Percentiles rank a stretch among this genome's conserved stretches.
These are phyloP conservation scores for Colletotrichum neosansevieriae DNA, from an alignment of 2,329 filamentous ascomycete genomes.

Conservation along the genomic window DNA sequence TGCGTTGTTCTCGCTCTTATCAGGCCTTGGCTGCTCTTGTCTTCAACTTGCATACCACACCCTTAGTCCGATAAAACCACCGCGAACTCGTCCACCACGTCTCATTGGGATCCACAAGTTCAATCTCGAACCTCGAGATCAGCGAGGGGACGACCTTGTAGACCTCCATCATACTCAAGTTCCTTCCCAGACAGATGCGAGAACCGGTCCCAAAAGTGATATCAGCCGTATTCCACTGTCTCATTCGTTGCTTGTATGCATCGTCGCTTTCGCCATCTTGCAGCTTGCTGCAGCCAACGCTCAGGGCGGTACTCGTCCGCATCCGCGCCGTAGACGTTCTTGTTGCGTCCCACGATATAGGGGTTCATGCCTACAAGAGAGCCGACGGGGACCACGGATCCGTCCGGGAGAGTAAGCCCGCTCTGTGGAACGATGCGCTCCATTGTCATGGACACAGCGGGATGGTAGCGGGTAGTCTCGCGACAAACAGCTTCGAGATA, in stretches of 20 bases:
- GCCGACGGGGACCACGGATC: conserved; percentile 51
- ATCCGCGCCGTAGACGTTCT: conserved; percentile 57
- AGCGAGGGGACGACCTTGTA: conserved; percentile 57
- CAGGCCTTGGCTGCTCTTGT: neutral
- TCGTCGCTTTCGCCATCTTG: conserved; percentile 48
- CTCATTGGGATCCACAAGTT: conserved; percentile 46
- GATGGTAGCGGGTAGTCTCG: conserved; percentile 64
- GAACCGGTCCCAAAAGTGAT: conserved; percentile 55
- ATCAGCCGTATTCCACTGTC: conserved; percentile 53
- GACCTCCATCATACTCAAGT: conserved; percentile 50
- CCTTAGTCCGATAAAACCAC: conserved; percentile 42
- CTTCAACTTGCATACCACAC: conserved; percentile 42
- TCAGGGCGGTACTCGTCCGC: conserved; percentile 59
- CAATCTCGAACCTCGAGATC: conserved; percentile 55
- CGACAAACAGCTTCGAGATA: conserved; percentile 65
- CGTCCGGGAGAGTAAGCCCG: conserved; percentile 53
- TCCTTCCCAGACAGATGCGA: conserved; percentile 54
- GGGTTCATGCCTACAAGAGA: conserved; percentile 57
- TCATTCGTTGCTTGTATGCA: conserved; percentile 49
- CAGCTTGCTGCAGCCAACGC: conserved; percentile 57
- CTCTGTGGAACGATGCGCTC: conserved; percentile 61
- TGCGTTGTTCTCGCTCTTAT: no score
- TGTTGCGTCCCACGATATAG: conserved; percentile 54
- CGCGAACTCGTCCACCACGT: conserved; percentile 41
- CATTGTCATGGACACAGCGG: conserved; percentile 59